phyloP scores from a whole-genome alignment of 2,329 filamentous ascomycete species.

The Stemphylium beticola region DNA sequence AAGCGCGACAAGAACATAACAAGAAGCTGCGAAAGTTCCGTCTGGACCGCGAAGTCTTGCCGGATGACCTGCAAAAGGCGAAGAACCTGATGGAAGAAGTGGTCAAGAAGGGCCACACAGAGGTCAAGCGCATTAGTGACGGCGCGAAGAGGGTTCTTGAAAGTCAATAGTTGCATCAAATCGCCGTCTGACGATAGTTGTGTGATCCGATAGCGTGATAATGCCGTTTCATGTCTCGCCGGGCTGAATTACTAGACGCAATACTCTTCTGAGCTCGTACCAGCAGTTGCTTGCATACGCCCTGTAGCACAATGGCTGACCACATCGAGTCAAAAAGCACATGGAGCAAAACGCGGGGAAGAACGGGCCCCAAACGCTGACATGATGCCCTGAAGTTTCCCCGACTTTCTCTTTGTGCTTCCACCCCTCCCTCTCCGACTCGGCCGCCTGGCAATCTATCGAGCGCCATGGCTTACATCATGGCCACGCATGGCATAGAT shows the following conservation, averaged over 20 bases:
- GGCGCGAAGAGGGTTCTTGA: slow-evolving; percentile 56
- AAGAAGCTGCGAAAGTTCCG: slow-evolving; percentile 56
- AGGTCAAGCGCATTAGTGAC: slow-evolving; percentile 58
- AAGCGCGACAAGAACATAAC: slow-evolving; percentile 55
- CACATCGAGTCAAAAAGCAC: too few relatives aligned
- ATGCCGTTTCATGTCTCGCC: neutral
- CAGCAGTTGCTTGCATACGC: neutral
- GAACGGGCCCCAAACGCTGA: neutral
- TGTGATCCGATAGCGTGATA: neutral
- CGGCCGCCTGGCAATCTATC: neutral
- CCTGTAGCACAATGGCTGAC: neutral
- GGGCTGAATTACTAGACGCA: too few relatives aligned
- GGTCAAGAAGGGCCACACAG: slow-evolving; percentile 55
- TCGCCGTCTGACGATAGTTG: neutral
- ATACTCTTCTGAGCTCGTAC: neutral
- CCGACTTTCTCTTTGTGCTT: neutral
- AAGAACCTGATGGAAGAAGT: slow-evolving; percentile 58
- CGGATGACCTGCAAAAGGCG: slow-evolving; percentile 59
- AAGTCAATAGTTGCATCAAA: slow-evolving; percentile 26
- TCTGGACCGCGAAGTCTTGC: slow-evolving; percentile 51
- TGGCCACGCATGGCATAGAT: slow-evolving; percentile 1
- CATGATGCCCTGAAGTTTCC: neutral
- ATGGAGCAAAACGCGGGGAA: slow-evolving; percentile 1
- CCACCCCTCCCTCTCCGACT: neutral
- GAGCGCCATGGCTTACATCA: slow-evolving; percentile 4